Base-by-base conservation (phyloP, 768 basidiomycete species). In the Mycena epipterygia region DNA sequence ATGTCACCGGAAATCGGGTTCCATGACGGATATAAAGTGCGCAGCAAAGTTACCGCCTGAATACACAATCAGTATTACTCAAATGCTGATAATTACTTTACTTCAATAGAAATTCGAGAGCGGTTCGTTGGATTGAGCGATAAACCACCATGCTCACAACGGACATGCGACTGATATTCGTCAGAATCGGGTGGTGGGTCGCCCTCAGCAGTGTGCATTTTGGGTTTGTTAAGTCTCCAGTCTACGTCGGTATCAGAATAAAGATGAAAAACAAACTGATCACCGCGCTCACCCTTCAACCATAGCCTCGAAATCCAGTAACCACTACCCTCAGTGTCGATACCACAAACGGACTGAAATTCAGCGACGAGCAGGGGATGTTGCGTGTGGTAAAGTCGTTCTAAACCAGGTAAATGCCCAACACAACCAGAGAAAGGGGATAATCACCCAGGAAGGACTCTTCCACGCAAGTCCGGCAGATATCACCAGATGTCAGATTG, bases 241-340 rank as follows among this genome's bases (percentile, higher is more conserved):
- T 94, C 95, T 96, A 72, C n/a, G 21, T 35, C 23, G 30, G 51
- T 29, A 21, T 48, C 33, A 55, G 52, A 27, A 14, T 44, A 30
- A 52, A 58, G 65, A 61, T 23, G 33, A n/a, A 56, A 29, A 73
- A 58, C 2, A 46, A 39, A 64, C 51, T 37, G 35, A 41, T 25
- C 70, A 51, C 67, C 67, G 57, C 49, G 67, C 78, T 19, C 66
- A 92, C 94, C 94, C 87, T 87, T 92, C 5, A 93, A 78, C 95
- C 95, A 96, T 8, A 81, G 78, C 76, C 91, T 94, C 0, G 95
- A 95, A 75, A 95, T 89, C 91, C 91, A 94, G 77, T 85, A 91
- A 9, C 88, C 87, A 19, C 73, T 70, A 19, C 79, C 78, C 64
- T 87, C 87, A 16, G 81, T 81, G 5, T 81, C 80, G 13, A 84